These are phyloP conservation scores for Maudiozyma turicensis DNA, from an alignment of 805 yeast genomes.

Conservation along the genomic window DNA sequence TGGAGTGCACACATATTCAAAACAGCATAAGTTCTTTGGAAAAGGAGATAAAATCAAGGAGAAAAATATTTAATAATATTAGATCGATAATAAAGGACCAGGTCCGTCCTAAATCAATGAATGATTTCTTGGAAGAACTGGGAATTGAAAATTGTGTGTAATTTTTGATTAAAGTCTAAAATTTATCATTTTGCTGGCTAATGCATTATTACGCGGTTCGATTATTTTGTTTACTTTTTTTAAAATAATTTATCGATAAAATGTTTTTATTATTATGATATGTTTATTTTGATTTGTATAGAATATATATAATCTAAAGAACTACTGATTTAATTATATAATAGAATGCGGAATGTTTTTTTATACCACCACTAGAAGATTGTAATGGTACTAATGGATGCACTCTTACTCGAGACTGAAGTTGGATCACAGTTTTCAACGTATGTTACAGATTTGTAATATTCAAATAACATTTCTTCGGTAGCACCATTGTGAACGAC, in stretches of 20 bases:
- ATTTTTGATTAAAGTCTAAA: too few species aligned
- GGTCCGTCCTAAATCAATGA: slow-evolving; percentile 16
- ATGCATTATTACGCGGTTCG: not conserved
- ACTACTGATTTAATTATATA: too few species aligned
- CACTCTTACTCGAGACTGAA: not conserved
- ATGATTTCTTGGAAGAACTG: slow-evolving; percentile 22
- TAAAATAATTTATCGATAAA: not conserved
- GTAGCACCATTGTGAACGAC: slow-evolving; percentile 11
- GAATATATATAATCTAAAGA: too few species aligned
- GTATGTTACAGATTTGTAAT: slow-evolving; percentile 18
- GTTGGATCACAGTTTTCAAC: slow-evolving; percentile 14
- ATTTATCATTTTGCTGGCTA: not conserved
- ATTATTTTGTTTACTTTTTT: not conserved
- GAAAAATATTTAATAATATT: slow-evolving; percentile 13
- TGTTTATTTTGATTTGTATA: too few species aligned
- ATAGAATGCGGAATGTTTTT: too few species aligned
- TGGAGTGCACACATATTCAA: slow-evolving; percentile 7
- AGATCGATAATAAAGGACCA: slow-evolving; percentile 19
- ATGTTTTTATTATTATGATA: not conserved
- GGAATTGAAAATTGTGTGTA: slow-evolving; percentile 12
- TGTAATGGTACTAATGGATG: not conserved
- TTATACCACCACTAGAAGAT: not conserved
- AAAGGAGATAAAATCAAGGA: slow-evolving; percentile 13
- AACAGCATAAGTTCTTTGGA: slow-evolving; percentile 7
- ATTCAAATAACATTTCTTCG: slow-evolving; percentile 14